Evolutionary conservation across 441 rosid genomes (phyloP).

Genomic region (Eutrema salsugineum): DNA sequence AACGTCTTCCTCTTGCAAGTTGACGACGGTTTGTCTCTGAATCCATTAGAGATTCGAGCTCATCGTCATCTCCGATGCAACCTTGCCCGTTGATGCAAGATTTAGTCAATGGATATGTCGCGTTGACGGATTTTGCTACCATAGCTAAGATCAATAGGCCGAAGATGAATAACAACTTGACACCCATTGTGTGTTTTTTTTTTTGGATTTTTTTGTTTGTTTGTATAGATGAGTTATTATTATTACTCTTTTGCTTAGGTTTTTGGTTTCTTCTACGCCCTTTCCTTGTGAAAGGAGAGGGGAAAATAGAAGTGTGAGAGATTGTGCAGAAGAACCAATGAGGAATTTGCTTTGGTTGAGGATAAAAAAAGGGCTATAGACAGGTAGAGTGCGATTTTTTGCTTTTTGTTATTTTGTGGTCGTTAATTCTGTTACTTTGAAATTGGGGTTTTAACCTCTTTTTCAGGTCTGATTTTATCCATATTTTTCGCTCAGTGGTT

Average conservation of each 20-base stretch:
- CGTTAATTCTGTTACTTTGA: conserved; percentile 15
- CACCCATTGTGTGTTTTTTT: conserved; percentile 31
- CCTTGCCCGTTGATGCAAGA: conserved; percentile 25
- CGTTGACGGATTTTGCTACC: conserved; percentile 29
- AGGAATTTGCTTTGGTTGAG: conserved; percentile 12
- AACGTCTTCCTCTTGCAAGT: conserved; percentile 31
- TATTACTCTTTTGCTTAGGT: neutral
- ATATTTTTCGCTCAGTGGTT: neutral
- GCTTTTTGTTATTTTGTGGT: conserved; percentile 25
- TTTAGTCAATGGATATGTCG: conserved; percentile 26
- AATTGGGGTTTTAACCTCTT: conserved; percentile 20
- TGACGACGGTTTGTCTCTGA: conserved; percentile 42
- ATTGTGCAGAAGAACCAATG: conserved; percentile 21
- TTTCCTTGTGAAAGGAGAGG: conserved; percentile 37
- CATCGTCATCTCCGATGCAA: conserved; percentile 28
- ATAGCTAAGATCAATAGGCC: conserved; percentile 39
- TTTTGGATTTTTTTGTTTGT: neutral
- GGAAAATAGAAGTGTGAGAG: conserved; percentile 24
- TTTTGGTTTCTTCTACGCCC: conserved; percentile 33
- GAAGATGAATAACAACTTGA: conserved; percentile 34
- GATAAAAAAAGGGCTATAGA: conserved; percentile 23
- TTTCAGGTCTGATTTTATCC: conserved; percentile 21
- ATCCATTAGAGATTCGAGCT: conserved; percentile 38
- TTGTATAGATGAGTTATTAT: neutral
- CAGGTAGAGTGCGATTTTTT: conserved; percentile 8